A percentile compares a stretch with the other conserved stretches of the same genome.
phyloP scores from a whole-genome alignment of 768 basidiomycete species.

The Aureoboletus auriporus region DNA sequence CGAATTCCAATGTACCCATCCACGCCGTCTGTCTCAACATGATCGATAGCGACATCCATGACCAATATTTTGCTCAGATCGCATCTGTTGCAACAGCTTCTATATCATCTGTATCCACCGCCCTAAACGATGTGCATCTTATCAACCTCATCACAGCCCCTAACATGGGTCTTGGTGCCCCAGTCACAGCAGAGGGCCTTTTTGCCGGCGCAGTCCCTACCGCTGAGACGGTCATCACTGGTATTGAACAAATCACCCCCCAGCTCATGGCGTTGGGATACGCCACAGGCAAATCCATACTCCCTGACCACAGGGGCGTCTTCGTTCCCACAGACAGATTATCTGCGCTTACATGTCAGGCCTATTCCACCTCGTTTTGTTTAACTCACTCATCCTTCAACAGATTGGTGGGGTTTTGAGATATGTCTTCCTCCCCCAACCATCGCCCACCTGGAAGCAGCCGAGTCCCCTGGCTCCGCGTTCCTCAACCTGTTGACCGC shows the following conservation, averaged over 20 bases:
- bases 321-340: conserved; percentile 75
- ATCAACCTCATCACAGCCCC: conserved; percentile 57
- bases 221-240: conserved; percentile 64
- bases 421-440: conserved; percentile 71
- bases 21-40: conserved; percentile 73
- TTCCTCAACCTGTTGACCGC: conserved; percentile 76
- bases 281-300: conserved; percentile 61
- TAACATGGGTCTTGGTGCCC: conserved; percentile 69
- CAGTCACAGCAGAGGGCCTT: conserved; percentile 63
- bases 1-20: conserved; percentile 44
- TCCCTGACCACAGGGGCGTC: conserved; percentile 66
- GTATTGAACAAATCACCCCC: conserved; percentile 68
- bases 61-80: conserved; percentile 55
- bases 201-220: conserved; percentile 76
- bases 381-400: conserved; percentile 5
- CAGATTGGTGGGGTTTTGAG: conserved; percentile 93
- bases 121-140: conserved; percentile 59
- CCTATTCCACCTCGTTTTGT: not conserved
- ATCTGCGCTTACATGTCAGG: conserved; percentile 75
- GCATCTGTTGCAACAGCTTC: conserved; percentile 46
- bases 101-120: conserved; percentile 43
- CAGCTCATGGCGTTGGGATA: conserved; percentile 76
- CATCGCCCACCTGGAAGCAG: conserved; percentile 57
- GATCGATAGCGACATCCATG: conserved; percentile 59
- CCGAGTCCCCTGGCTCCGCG: conserved; percentile 50